These are phyloP conservation scores for Pinus tabuliformis DNA, from an alignment of 75 land plant genomes.

Conservation along the genomic window DNA sequence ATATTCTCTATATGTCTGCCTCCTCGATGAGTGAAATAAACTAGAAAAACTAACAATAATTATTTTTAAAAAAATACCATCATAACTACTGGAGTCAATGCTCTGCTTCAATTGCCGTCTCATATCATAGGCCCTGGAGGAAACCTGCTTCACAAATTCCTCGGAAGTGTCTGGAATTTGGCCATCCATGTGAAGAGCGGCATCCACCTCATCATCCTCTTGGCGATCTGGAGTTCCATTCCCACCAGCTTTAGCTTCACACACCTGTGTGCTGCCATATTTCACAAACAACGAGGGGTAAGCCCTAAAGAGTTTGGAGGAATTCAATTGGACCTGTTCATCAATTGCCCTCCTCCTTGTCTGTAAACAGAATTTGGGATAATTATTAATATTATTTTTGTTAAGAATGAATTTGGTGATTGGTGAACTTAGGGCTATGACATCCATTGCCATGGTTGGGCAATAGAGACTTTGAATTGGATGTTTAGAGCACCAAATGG, in stretches of 20 bases:
- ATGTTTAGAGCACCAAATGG: neutral
- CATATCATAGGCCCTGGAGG: conserved; percentile 84
- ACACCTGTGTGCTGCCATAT: neutral
- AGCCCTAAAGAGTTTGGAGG: neutral
- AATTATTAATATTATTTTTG: neutral
- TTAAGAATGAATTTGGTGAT: neutral
- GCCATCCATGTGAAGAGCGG: conserved; percentile 71
- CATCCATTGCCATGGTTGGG: neutral
- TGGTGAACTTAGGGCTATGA: neutral
- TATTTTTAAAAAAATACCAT: conserved; percentile 29
- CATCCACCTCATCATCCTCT: conserved; percentile 44
- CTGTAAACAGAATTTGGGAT: neutral
- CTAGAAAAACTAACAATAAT: no score
- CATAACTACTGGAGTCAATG: conserved; percentile 79
- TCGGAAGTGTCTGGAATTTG: conserved; percentile 65
- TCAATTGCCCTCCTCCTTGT: neutral
- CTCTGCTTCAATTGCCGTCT: conserved; percentile 67
- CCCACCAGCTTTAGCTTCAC: conserved; percentile 3
- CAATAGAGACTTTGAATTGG: neutral
- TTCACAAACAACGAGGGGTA: neutral
- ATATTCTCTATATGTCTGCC: no score
- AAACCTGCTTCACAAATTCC: conserved; percentile 68
- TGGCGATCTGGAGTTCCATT: neutral
- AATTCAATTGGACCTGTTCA: neutral
- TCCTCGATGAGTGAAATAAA: no score